These are phyloP conservation scores for Fusarium heterosporum DNA, from an alignment of 2,329 filamentous ascomycete species.

Conservation along the genomic window DNA sequence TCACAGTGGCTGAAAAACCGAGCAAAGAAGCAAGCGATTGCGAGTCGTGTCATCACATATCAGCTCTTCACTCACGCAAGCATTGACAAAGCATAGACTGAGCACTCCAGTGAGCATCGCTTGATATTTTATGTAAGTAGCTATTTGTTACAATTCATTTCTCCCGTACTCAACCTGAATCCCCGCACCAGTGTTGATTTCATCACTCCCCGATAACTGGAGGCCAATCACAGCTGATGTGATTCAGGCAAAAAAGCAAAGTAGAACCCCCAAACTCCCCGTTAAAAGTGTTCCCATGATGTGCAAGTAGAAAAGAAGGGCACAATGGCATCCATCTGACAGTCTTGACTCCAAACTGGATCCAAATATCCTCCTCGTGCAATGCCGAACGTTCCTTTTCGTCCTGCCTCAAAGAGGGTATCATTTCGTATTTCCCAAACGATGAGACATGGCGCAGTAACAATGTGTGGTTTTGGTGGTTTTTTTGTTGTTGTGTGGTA, in stretches of 20 bases:
- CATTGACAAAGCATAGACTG: background rate
- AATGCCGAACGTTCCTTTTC: slow-evolving; percentile 25
- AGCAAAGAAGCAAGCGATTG: background rate
- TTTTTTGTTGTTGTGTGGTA: slow-evolving; percentile 14
- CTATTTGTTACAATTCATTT: slow-evolving; percentile 41
- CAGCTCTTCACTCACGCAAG: slow-evolving; percentile 20
- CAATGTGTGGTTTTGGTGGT: slow-evolving; percentile 18
- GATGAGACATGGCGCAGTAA: slow-evolving; percentile 11
- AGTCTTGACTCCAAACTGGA: slow-evolving; percentile 20
- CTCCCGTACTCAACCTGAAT: slow-evolving; percentile 11
- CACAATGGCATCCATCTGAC: slow-evolving; percentile 25
- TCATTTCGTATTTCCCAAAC: slow-evolving; percentile 44
- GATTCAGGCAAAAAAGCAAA: slow-evolving; percentile 35
- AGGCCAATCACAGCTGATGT: slow-evolving; percentile 23
- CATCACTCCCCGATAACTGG: slow-evolving; percentile 4
- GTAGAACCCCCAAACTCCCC: slow-evolving; percentile 45
- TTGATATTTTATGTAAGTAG: slow-evolving; percentile 34
- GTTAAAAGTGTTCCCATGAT: slow-evolving; percentile 32
- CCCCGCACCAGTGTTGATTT: slow-evolving; percentile 13
- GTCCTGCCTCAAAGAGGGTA: slow-evolving; percentile 44
- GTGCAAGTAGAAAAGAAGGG: slow-evolving; percentile 28
- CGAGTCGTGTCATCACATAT: slow-evolving; percentile 9
- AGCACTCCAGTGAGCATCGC: slow-evolving; percentile 1
- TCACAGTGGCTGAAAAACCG: background rate
- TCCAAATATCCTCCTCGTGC: slow-evolving; percentile 17